Evolutionary conservation across 1,139 yeast genomes (phyloP).

Genomic region (Sugiyamaella pinicola): DNA sequence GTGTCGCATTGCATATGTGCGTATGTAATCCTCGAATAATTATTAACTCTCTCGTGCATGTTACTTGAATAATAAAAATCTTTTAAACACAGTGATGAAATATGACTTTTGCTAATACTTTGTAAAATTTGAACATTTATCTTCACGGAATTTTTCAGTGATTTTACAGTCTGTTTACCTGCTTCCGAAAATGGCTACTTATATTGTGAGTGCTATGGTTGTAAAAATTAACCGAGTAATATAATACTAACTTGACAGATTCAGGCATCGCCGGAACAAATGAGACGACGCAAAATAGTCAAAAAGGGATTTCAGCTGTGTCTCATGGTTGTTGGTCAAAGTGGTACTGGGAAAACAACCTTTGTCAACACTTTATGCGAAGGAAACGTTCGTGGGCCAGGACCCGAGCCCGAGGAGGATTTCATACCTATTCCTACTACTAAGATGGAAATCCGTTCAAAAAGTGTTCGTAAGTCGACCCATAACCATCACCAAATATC

Average conservation of each 20-base stretch:
- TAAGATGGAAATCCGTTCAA: constrained; percentile 31
- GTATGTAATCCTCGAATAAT: background rate
- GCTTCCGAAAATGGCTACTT: constrained; percentile 1
- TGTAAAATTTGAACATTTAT: background rate
- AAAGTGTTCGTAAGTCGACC: constrained; percentile 14
- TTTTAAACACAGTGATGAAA: background rate
- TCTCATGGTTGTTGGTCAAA: constrained; percentile 72
- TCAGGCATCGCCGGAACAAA: constrained; percentile 34
- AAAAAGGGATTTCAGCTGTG: constrained; percentile 85
- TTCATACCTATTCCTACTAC: no score
- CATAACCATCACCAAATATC: background rate
- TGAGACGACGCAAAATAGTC: constrained; percentile 71
- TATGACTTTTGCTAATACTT: background rate
- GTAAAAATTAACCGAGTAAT: background rate
- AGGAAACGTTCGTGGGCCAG: constrained; percentile 49
- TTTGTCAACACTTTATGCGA: constrained; percentile 87
- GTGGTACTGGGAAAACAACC: constrained; percentile 82
- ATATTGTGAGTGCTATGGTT: constrained; percentile 4
- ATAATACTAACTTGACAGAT: constrained; percentile 1
- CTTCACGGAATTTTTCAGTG: background rate
- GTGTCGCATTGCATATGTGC: background rate
- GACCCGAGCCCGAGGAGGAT: no score
- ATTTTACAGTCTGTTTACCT: background rate
- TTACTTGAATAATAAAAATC: background rate
- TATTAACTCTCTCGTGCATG: background rate